Evolutionary conservation across 805 yeast species (phyloP).

Genomic region (Peterozyma toletana): DNA sequence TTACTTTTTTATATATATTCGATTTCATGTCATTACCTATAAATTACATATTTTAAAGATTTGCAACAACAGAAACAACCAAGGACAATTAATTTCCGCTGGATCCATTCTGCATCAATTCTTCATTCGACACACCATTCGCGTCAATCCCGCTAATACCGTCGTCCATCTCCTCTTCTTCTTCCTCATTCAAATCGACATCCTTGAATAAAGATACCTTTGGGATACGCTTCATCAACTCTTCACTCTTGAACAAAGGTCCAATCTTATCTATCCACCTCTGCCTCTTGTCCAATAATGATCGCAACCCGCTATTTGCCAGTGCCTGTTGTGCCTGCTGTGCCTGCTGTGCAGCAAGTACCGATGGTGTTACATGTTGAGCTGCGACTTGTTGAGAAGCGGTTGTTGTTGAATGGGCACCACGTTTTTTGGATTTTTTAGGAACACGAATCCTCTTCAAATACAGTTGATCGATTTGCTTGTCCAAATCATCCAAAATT

Average conservation of each 20-base stretch:
- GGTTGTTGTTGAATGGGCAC: constrained; percentile 19
- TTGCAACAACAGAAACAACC: no score
- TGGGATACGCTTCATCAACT: constrained; percentile 75
- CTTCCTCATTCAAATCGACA: constrained; percentile 17
- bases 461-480: constrained; percentile 94
- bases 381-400: constrained; percentile 22
- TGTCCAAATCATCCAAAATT: constrained; percentile 87
- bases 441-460: constrained; percentile 73
- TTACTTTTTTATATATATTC: no score
- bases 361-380: constrained; percentile 24
- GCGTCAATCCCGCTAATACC: constrained; percentile 13
- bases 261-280: constrained; percentile 92
- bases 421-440: constrained; percentile 53
- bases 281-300: constrained; percentile 74
- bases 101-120: neutral
- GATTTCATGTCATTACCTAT: no score
- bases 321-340: constrained; percentile 50
- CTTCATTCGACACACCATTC: constrained; percentile 10
- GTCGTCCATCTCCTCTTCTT: constrained; percentile 15
- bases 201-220: constrained; percentile 45
- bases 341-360: constrained; percentile 16
- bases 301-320: constrained; percentile 69
- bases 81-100: no score
- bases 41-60: no score
- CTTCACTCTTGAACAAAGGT: constrained; percentile 62